Percentiles rank a stretch among this genome's conserved stretches.
These are phyloP conservation scores for Arctium lappa DNA, from an alignment of 129 eudicot genomes.

Conservation along the genomic window DNA sequence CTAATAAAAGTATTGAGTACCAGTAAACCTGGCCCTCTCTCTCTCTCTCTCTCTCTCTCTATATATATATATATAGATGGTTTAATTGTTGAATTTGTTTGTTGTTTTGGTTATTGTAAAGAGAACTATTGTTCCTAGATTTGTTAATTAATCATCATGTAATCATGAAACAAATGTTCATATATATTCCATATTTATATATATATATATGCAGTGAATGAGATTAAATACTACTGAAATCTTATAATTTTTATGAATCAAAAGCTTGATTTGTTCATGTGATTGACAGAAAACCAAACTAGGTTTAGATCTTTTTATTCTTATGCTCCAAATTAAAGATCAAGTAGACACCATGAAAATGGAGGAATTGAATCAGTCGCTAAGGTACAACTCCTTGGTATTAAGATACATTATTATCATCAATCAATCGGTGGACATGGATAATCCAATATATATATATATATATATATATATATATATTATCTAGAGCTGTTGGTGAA, in stretches of 20 bases:
- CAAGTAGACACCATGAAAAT: not conserved
- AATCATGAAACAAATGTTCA: conserved; percentile 29
- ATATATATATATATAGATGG: not conserved
- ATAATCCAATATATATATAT: not conserved
- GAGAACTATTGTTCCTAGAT: conserved; percentile 18
- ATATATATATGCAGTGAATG: not conserved
- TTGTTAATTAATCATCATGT: conserved; percentile 18
- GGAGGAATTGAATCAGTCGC: not conserved
- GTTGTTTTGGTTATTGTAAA: conserved; percentile 22
- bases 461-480: not conserved
- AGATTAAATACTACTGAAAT: not conserved
- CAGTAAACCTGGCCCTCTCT: not conserved
- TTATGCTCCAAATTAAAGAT: too few relatives aligned
- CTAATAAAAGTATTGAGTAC: conserved; percentile 19
- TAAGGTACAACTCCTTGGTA: not conserved
- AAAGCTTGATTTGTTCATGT: not conserved
- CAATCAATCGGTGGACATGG: not conserved
- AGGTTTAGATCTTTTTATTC: not conserved
- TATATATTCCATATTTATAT: too few relatives aligned
- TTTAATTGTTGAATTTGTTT: conserved; percentile 18
- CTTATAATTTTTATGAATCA: not conserved
- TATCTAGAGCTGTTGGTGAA: not conserved
- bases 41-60: not conserved
- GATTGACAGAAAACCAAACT: not conserved
- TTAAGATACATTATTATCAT: not conserved